These are phyloP conservation scores for Termitomyces sp. DNA, from an alignment of 1,284 basidiomycete genomes.

Conservation along the genomic window DNA sequence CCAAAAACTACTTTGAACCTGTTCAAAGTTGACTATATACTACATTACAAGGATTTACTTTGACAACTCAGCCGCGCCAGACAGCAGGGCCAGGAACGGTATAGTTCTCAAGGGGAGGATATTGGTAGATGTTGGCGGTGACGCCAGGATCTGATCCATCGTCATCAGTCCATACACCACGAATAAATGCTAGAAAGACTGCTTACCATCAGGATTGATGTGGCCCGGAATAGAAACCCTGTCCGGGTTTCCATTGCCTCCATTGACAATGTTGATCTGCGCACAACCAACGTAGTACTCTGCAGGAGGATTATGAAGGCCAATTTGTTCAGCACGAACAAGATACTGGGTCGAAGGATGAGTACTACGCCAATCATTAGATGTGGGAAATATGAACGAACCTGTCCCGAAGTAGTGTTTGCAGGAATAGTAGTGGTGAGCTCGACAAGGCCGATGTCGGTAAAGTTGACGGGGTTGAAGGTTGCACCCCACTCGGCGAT, in stretches of 20 bases:
- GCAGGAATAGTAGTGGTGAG: slow-evolving; percentile 35
- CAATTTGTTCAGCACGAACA: slow-evolving; percentile 37
- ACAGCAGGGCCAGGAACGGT: slow-evolving; percentile 26
- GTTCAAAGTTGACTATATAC: neutral
- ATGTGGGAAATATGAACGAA: slow-evolving; percentile 9
- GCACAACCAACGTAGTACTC: slow-evolving; percentile 37
- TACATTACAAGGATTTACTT: neutral
- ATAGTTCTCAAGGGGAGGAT: slow-evolving; percentile 34
- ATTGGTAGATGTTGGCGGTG: slow-evolving; percentile 37
- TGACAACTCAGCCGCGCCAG: slow-evolving; percentile 19
- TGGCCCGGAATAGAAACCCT: slow-evolving; percentile 40
- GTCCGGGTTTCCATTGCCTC: slow-evolving; percentile 31
- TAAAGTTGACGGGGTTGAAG: slow-evolving; percentile 36
- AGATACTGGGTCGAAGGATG: slow-evolving; percentile 27
- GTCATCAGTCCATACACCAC: neutral
- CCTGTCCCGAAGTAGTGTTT: slow-evolving; percentile 32
- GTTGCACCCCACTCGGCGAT: slow-evolving; percentile 24
- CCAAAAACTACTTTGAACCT: neutral
- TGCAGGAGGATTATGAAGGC: slow-evolving; percentile 31
- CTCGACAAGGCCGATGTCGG: slow-evolving; percentile 22
- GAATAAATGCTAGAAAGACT: neutral
- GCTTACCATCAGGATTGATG: slow-evolving; percentile 27
- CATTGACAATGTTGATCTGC: slow-evolving; percentile 32
- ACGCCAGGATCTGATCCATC: slow-evolving; percentile 26
- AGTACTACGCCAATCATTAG: neutral